A percentile compares a stretch with the other conserved stretches of the same genome.
phyloP scores from a whole-genome alignment of 306 rosid species.

The Cicer arietinum region DNA sequence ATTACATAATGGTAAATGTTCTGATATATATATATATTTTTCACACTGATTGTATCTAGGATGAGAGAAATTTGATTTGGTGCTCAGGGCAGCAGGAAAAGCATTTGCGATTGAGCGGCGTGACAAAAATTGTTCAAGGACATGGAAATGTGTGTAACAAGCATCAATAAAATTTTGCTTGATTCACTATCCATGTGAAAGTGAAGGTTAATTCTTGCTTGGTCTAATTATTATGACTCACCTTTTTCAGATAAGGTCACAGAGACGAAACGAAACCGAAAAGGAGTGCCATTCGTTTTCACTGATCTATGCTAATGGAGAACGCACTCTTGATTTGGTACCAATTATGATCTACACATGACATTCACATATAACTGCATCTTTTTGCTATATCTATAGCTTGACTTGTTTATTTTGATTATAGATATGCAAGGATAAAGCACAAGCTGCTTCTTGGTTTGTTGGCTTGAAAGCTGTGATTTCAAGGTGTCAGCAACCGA shows the following conservation, averaged over 20 bases:
- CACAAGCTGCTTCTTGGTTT: constrained; percentile 82
- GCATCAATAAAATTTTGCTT: constrained; percentile 13
- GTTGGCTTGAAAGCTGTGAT: constrained; percentile 74
- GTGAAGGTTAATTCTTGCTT: constrained; percentile 37
- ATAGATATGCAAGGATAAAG: constrained; percentile 84
- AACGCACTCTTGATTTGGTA: constrained; percentile 87
- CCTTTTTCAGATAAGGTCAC: constrained; percentile 64
- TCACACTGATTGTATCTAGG: constrained; percentile 60
- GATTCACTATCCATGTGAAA: constrained; percentile 19
- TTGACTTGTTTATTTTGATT: constrained; percentile 35
- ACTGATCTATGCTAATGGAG: constrained; percentile 69
- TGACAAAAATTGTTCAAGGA: constrained; percentile 68
- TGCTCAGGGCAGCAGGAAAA: constrained; percentile 79
- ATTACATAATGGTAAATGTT: constrained; percentile 12
- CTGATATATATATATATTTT: constrained; percentile 10
- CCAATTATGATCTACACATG: neutral
- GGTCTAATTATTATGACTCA: constrained; percentile 40
- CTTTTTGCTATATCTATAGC: constrained; percentile 30
- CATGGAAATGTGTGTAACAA: constrained; percentile 67
- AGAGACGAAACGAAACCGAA: constrained; percentile 62
- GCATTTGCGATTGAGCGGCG: constrained; percentile 68
- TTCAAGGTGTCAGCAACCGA: constrained; percentile 58
- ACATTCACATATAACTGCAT: constrained; percentile 16
- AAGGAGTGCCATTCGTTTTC: constrained; percentile 79
- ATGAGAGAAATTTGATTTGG: constrained; percentile 83